Conservation (phyloP, 306 rosid species). For the Prunus dulcis region DNA sequence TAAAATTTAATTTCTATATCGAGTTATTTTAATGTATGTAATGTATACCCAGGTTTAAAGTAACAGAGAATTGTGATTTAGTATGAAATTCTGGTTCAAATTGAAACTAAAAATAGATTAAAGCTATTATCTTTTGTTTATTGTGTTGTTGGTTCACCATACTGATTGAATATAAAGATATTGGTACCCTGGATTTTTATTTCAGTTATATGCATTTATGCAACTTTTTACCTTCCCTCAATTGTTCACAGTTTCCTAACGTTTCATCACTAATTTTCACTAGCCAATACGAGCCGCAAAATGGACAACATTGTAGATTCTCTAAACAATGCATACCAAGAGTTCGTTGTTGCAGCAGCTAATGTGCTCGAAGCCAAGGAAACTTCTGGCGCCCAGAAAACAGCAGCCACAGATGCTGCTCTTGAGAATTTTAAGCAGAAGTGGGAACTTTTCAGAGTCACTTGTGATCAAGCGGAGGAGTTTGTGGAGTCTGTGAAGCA, state of each 20-base stretch:
- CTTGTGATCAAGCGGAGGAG: conserved; percentile 82
- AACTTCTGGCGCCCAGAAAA: conserved; percentile 43
- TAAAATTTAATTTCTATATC: not conserved
- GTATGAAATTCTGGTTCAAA: not conserved
- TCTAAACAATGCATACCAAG: conserved; percentile 60
- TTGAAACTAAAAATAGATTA: no score
- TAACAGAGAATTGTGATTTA: not conserved
- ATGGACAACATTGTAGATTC: conserved; percentile 76
- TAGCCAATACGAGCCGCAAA: not conserved
- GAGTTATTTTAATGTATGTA: not conserved
- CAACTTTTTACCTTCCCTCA: not conserved
- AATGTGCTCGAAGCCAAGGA: conserved; percentile 63
- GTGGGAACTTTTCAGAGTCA: conserved; percentile 74
- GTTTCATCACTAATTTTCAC: not conserved
- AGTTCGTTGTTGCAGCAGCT: conserved; percentile 66
- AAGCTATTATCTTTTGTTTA: not conserved
- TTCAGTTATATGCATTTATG: not conserved
- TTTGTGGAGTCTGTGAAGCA: conserved; percentile 83
- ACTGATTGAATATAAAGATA: not conserved
- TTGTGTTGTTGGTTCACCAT: not conserved
- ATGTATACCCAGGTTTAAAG: not conserved
- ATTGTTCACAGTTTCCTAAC: not conserved
- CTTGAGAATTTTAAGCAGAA: conserved; percentile 71
- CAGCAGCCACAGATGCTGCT: conserved; percentile 55
- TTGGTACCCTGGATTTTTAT: not conserved